Conservation (phyloP, 495 filamentous ascomycete species). For the Darksidea phi region DNA sequence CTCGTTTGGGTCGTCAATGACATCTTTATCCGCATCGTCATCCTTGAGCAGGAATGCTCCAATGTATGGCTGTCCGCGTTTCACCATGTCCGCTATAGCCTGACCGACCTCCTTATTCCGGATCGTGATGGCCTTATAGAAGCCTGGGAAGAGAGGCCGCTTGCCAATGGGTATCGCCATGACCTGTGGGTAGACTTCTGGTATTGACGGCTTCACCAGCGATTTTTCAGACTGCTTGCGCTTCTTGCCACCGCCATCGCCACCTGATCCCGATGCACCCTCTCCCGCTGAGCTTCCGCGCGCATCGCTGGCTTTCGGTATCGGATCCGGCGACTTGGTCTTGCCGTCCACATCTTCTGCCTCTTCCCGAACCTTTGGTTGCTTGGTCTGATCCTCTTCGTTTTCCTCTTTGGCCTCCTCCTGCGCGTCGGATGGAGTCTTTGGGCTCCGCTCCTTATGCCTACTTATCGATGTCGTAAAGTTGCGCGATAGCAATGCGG, state of each 20-base stretch:
- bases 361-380: slow-evolving; percentile 51
- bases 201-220: slow-evolving; percentile 80
- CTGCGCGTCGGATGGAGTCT: slow-evolving; percentile 17
- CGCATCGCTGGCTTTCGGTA: slow-evolving; percentile 35
- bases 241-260: slow-evolving; percentile 65
- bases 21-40: slow-evolving; percentile 85
- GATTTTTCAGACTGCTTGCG: slow-evolving; percentile 49
- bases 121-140: slow-evolving; percentile 98
- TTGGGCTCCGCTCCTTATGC: slow-evolving; percentile 45
- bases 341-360: slow-evolving; percentile 43
- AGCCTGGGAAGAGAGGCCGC: slow-evolving; percentile 92
- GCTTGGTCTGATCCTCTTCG: slow-evolving; percentile 50
- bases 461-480: slow-evolving; percentile 43
- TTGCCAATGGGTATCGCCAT: slow-evolving; percentile 98
- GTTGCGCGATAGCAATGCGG: slow-evolving; percentile 30
- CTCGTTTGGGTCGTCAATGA: slow-evolving; percentile 81
- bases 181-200: slow-evolving; percentile 95
- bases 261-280: slow-evolving; percentile 51
- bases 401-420: slow-evolving; percentile 43
- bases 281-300: slow-evolving; percentile 43
- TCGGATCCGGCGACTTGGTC: slow-evolving; percentile 51
- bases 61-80: slow-evolving; percentile 96
- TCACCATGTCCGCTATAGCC: slow-evolving; percentile 94
- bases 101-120: slow-evolving; percentile 81
- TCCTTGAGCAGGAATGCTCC: slow-evolving; percentile 97